phyloP scores from a whole-genome alignment of 139 green algal species.

The Coccomyxa sp. region DNA sequence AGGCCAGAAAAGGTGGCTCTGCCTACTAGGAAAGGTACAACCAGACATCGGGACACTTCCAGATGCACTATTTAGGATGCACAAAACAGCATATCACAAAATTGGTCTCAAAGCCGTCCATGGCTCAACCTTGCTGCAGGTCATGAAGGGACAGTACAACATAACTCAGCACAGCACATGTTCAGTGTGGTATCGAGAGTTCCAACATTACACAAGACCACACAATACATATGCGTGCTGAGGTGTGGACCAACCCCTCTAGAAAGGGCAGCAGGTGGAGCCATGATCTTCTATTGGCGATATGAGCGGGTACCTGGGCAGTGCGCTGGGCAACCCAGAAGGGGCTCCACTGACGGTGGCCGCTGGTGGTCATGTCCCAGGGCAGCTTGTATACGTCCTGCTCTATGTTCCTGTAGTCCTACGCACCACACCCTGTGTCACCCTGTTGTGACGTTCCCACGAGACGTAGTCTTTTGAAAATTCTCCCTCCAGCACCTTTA shows the following conservation, averaged over 20 bases:
- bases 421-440: neutral
- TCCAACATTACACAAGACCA: neutral
- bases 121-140: neutral
- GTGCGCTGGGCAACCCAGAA: conserved; percentile 39
- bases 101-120: neutral
- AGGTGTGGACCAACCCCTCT: no score
- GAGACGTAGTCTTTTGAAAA: no score
- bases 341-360: conserved; percentile 80
- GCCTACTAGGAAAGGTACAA: no score
- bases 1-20: no score
- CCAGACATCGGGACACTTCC: no score
- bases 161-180: neutral
- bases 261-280: neutral
- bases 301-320: neutral
- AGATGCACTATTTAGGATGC: no score
- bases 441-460: no score
- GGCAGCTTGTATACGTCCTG: conserved; percentile 60
- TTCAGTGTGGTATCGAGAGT: neutral
- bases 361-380: conserved; percentile 74
- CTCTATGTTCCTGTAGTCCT: conserved; percentile 33
- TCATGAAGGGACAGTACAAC: neutral
- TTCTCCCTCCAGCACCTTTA: no score
- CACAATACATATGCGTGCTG: no score
- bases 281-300: neutral
- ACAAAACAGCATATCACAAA: neutral